Base-by-base conservation (phyloP, 768 basidiomycete genomes). In the Crucibulum laeve region DNA sequence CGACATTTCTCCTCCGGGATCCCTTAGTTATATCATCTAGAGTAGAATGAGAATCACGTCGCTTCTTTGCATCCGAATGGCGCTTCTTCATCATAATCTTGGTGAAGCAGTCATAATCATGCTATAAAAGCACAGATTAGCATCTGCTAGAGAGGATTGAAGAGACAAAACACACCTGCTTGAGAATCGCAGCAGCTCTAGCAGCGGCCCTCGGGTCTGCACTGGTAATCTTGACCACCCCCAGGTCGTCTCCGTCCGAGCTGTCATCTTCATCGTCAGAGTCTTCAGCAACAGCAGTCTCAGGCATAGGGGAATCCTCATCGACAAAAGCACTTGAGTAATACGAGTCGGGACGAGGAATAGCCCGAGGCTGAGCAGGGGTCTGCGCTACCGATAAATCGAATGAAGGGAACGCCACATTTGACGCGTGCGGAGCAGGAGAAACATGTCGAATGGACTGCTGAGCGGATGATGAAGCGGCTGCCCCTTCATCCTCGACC, bases 141-240 rank as follows among this genome's bases (percentile, higher is more conserved):
- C 33, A 32, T 33, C n/a, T 19, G 24, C 23, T 4, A 28, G 15
- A 30, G 5, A 37, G 18, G 40, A 34, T 42, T 24, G 17, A 43
- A n/a, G 38, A 40, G 17, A 35, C 30, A 25, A 40, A 21, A 60
- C 79, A n/a, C 38, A 90, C 91, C 73, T 89, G 76, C 62, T 87
- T 91, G 53, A 96, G 69, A 46, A 96, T 93, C 0, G 93, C 93
- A 25, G 90, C 92, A n/a, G 92, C 93, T 38, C 89, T 70, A 2
- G 92, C 93, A 36, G 93, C 93, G 14, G 90, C 90, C 46, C 75
- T 73, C 2, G 93, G 88, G 60, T 95, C 88, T 17, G 80, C 77
- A 46, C 88, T 91, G 2, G 83, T 83, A 48, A 95, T 87, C 65
- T 88, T 85, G 50, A 96, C 80, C 4, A 94, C 67, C n/a, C 76